These are phyloP conservation scores for Ascochyta viciae-villosae DNA, from an alignment of 2,329 filamentous ascomycete species.

Conservation along the genomic window DNA sequence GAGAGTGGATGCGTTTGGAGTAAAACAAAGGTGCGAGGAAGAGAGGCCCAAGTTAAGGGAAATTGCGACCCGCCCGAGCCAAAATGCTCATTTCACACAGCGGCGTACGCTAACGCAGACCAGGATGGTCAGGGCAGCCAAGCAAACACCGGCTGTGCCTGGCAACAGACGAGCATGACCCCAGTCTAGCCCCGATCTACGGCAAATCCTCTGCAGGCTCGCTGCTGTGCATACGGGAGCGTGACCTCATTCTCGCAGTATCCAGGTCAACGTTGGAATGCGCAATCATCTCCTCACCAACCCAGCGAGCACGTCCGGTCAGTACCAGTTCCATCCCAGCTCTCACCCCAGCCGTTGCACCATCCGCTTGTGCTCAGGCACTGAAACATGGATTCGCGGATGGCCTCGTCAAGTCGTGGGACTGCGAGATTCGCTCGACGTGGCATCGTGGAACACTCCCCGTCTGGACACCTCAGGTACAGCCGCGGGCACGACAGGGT, in stretches of 20 bases:
- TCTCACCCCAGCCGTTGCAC: slow-evolving; percentile 31
- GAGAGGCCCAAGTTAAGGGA: slow-evolving; percentile 16
- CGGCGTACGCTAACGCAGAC: slow-evolving; percentile 17
- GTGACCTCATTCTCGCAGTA: slow-evolving; percentile 17
- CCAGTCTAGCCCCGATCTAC: slow-evolving; percentile 17
- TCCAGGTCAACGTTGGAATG: slow-evolving; percentile 17
- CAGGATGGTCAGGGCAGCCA: slow-evolving; percentile 8
- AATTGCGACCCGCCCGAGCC: slow-evolving; percentile 14
- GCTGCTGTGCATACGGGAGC: slow-evolving; percentile 1
- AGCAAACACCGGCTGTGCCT: slow-evolving; percentile 14
- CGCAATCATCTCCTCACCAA: slow-evolving; percentile 5
- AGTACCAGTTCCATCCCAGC: slow-evolving; percentile 10
- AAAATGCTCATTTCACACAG: slow-evolving; percentile 12
- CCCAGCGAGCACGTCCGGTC: background rate
- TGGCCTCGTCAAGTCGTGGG: slow-evolving; percentile 17
- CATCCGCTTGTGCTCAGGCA: slow-evolving; percentile 25
- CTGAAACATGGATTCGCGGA: slow-evolving; percentile 33
- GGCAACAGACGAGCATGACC: slow-evolving; percentile 2
- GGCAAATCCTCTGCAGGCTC: slow-evolving; percentile 21
- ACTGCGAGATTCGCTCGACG: slow-evolving; percentile 18
- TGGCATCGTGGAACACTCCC: slow-evolving; percentile 18
- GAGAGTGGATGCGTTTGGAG: slow-evolving; percentile 31
- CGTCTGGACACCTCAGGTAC: slow-evolving; percentile 12
- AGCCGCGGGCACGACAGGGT: slow-evolving; percentile 13
- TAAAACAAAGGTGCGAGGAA: slow-evolving; percentile 19